These are phyloP conservation scores for Corymbia maculata DNA, from an alignment of 345 rosid genomes.

Conservation along the genomic window DNA sequence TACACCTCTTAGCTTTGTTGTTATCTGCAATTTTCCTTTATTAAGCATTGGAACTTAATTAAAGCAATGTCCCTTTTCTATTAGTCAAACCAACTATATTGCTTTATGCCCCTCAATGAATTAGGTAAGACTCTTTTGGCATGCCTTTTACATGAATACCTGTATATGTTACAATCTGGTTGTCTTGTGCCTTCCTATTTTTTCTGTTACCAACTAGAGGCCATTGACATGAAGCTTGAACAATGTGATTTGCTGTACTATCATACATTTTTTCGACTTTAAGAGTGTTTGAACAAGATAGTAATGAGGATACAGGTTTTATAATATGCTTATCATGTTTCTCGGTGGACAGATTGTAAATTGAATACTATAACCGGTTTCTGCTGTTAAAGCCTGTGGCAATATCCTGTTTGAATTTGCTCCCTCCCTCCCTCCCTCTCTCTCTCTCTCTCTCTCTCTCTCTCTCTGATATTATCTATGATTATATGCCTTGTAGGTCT, in stretches of 20 bases:
- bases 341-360: not conserved
- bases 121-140: not conserved
- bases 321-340: not conserved
- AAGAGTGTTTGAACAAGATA: not conserved
- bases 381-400: not conserved
- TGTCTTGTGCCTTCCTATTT: not conserved
- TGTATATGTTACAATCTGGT: not conserved
- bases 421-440: not conserved
- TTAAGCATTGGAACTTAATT: not conserved
- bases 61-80: not conserved
- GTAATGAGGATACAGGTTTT: not conserved
- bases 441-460: not conserved
- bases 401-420: not conserved
- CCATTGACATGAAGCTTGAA: not conserved
- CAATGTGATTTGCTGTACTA: not conserved
- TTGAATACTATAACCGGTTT: not conserved
- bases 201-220: not conserved
- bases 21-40: not conserved
- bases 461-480: not conserved
- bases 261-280: not conserved
- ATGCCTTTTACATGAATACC: not conserved
- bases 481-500: slow-evolving; percentile 4
- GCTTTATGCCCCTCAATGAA: not conserved
- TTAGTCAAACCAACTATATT: not conserved
- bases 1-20: not conserved